Percentiles rank a stretch among this genome's conserved stretches.
Evolutionary conservation across 2,329 filamentous ascomycete genomes (phyloP).

Genomic region (Dactylellina drechsleri): DNA sequence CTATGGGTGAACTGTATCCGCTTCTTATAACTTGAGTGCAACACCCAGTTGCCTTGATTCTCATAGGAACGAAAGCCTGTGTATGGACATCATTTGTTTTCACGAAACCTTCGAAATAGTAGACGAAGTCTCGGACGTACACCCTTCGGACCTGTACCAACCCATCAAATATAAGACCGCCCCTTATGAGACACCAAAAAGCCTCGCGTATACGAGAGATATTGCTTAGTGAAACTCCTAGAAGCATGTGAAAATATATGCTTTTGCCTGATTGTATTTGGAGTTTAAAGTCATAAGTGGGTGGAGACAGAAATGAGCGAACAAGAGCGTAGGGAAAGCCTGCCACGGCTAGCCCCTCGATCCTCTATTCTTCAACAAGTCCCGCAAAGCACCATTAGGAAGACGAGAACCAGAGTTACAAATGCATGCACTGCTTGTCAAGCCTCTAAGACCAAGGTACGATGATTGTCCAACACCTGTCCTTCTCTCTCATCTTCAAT

Average conservation of each 20-base stretch:
- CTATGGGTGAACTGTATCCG: not conserved
- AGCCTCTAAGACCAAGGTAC: conserved; percentile 18
- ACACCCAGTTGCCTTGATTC: not conserved
- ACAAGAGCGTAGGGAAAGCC: not conserved
- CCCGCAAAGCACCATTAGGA: not conserved
- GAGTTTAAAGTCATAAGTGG: not conserved
- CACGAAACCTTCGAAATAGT: not conserved
- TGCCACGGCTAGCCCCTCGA: conserved; percentile 6
- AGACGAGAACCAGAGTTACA: conserved; percentile 14
- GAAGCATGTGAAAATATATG: not conserved
- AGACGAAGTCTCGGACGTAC: not conserved
- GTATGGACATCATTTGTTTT: not conserved
- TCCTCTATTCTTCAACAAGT: not conserved
- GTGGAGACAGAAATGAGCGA: not conserved
- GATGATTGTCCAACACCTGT: not conserved
- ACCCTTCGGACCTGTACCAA: not conserved
- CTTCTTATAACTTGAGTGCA: not conserved
- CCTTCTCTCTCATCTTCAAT: not conserved
- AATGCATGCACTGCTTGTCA: conserved; percentile 9
- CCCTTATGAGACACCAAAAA: not conserved
- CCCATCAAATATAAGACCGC: not conserved
- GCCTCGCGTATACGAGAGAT: not conserved
- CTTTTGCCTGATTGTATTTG: not conserved
- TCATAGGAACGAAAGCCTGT: not conserved
- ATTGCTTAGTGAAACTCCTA: not conserved